phyloP scores from a whole-genome alignment of 2,329 filamentous ascomycete genomes.

The Pestalotiopsis sp. region DNA sequence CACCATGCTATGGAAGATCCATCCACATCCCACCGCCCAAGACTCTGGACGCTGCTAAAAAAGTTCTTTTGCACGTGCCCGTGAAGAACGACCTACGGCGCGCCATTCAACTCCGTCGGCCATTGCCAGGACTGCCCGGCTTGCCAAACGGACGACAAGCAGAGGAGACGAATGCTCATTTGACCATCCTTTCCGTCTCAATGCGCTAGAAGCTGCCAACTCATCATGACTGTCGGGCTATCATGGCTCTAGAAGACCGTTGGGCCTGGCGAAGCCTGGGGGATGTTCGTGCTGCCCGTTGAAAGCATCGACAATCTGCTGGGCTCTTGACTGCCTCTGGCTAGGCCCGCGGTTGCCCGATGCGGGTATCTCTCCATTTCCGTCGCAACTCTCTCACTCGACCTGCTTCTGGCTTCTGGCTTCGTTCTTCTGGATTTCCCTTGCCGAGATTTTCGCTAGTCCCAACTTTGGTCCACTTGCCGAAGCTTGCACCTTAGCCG shows the following conservation, averaged over 20 bases:
- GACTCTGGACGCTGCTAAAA: background rate
- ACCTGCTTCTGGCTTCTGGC: background rate
- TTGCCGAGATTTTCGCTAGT: conserved; percentile 9
- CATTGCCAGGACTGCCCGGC: conserved; percentile 2
- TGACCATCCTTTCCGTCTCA: conserved; percentile 9
- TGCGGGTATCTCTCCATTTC: conserved; percentile 6
- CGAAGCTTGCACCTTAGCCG: conserved; percentile 7
- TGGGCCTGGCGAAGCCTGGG: background rate
- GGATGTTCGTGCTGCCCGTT: background rate
- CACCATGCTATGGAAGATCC: background rate
- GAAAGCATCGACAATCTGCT: conserved; percentile 1
- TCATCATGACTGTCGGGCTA: conserved; percentile 16
- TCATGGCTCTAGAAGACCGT: background rate
- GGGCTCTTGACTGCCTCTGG: background rate
- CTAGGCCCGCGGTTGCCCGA: conserved; percentile 9
- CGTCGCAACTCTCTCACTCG: background rate
- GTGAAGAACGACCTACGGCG: background rate
- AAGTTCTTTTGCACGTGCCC: conserved; percentile 6
- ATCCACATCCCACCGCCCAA: background rate
- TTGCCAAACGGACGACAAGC: background rate
- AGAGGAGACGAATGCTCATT: conserved; percentile 11
- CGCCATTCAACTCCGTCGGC: background rate
- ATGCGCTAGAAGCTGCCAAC: conserved; percentile 20
- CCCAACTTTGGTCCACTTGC: conserved; percentile 9
- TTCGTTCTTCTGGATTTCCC: background rate